A percentile compares a stretch with the other conserved stretches of the same genome.
phyloP scores from a whole-genome alignment of 805 yeast species.

The Torulaspora franciscae region DNA sequence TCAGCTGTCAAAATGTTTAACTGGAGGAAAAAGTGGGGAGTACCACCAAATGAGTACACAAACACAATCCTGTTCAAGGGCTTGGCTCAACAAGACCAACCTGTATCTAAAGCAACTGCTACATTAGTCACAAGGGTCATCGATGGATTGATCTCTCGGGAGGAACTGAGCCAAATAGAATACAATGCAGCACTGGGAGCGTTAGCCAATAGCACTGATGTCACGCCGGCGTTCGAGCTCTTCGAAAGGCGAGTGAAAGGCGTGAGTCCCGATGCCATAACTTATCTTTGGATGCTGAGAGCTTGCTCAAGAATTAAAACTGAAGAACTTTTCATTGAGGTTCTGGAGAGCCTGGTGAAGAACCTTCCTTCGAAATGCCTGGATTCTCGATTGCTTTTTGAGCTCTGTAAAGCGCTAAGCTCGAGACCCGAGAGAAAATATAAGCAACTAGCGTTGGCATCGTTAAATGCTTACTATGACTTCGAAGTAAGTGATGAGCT shows the following conservation, averaged over 20 bases:
- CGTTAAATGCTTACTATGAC: constrained; percentile 19
- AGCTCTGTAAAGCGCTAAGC: constrained; percentile 21
- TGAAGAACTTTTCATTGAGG: constrained; percentile 17
- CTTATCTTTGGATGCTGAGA: constrained; percentile 25
- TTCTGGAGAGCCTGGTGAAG: constrained; percentile 19
- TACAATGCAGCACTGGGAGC: constrained; percentile 46
- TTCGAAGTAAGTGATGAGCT: constrained; percentile 1
- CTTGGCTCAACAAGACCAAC: constrained; percentile 35
- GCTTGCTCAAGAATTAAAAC: constrained; percentile 20
- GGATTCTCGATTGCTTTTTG: constrained; percentile 27
- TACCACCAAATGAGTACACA: constrained; percentile 47
- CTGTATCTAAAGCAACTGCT: constrained; percentile 35
- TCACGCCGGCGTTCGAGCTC: constrained; percentile 38
- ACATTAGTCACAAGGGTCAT: constrained; percentile 36
- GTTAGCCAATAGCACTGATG: constrained; percentile 39
- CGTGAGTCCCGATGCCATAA: constrained; percentile 23
- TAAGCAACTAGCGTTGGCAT: constrained; percentile 8
- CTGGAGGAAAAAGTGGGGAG: constrained; percentile 58
- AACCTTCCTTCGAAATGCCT: constrained; percentile 18
- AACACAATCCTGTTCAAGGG: constrained; percentile 46
- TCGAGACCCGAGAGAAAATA: constrained; percentile 12
- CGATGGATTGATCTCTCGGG: constrained; percentile 29
- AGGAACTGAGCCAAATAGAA: constrained; percentile 38
- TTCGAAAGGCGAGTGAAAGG: constrained; percentile 30
- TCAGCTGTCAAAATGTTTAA: constrained; percentile 48